phyloP scores from a whole-genome alignment of 176 grass and related monocot species.

The Juncus effusus region DNA sequence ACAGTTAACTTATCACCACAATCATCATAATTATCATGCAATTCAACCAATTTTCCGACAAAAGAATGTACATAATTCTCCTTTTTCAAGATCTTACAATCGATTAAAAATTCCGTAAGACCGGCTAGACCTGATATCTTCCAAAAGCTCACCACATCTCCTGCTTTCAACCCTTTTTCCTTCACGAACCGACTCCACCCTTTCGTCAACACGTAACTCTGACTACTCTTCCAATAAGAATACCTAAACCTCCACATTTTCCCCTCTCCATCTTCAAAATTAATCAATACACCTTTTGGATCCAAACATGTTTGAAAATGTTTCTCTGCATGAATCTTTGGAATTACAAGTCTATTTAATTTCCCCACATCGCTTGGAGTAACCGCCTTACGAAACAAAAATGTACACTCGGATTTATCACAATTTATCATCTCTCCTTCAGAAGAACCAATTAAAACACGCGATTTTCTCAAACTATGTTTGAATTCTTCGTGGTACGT shows the following conservation, averaged over 20 bases:
- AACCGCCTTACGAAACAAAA: constrained; percentile 75
- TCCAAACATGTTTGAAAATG: constrained; percentile 37
- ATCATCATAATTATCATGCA: constrained; percentile 24
- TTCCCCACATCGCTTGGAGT: constrained; percentile 96
- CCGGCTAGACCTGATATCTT: constrained; percentile 35
- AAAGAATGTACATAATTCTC: too few species aligned
- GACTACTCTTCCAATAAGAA: constrained; percentile 97
- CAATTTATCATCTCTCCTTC: constrained; percentile 27
- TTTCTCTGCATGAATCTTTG: constrained; percentile 94
- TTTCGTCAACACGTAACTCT: constrained; percentile 98
- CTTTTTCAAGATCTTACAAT: constrained; percentile 48
- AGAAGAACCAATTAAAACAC: constrained; percentile 28
- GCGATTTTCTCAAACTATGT: constrained; percentile 40
- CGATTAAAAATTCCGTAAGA: constrained; percentile 56
- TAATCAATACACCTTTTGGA: constrained; percentile 65
- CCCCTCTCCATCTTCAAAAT: constrained; percentile 77
- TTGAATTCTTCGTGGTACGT: constrained; percentile 85
- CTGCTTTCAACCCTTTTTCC: constrained; percentile 73
- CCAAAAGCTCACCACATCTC: constrained; percentile 68
- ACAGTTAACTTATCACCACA: constrained; percentile 1
- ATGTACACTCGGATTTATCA: constrained; percentile 38
- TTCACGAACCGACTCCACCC: constrained; percentile 93
- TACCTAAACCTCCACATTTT: constrained; percentile 83
- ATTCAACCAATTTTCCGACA: not conserved
- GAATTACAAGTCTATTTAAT: constrained; percentile 91